phyloP scores from a whole-genome alignment of 2,329 filamentous ascomycete species.

The Penicillium hordei region DNA sequence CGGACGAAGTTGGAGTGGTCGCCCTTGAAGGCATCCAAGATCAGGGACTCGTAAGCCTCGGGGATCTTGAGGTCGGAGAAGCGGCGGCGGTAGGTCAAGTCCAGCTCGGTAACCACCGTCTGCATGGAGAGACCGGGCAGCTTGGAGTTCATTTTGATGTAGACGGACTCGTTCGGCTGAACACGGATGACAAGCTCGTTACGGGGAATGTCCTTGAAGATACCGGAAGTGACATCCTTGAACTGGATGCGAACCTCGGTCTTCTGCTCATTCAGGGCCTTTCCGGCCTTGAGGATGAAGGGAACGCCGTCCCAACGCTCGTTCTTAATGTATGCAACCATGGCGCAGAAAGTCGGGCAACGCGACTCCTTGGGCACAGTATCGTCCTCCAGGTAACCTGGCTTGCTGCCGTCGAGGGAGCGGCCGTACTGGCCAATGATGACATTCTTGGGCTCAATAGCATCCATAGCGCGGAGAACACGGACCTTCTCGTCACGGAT shows the following conservation, averaged over 20 bases:
- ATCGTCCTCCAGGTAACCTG: slow-evolving; percentile 97
- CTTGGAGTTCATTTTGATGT: slow-evolving; percentile 99
- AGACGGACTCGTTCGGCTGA: slow-evolving; percentile 98
- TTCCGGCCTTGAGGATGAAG: slow-evolving; percentile 99
- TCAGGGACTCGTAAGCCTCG: slow-evolving; percentile 97
- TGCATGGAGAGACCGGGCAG: slow-evolving; percentile 98
- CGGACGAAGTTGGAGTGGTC: slow-evolving; percentile 99
- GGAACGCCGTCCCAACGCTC: slow-evolving; percentile 99
- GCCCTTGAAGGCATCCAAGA: slow-evolving; percentile 95
- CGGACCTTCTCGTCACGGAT: slow-evolving; percentile 98
- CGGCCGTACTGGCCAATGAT: slow-evolving; percentile 99
- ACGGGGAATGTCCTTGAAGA: slow-evolving; percentile 99
- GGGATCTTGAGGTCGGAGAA: slow-evolving; percentile 99
- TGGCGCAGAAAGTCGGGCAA: slow-evolving; percentile 95
- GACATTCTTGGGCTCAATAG: slow-evolving; percentile 98
- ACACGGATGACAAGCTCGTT: slow-evolving; percentile 99
- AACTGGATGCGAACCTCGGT: slow-evolving; percentile 99
- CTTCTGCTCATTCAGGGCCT: slow-evolving; percentile 99
- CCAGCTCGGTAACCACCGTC: slow-evolving; percentile 96
- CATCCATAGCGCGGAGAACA: slow-evolving; percentile 86
- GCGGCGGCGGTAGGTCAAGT: slow-evolving; percentile 94
- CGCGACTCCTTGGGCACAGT: slow-evolving; percentile 96
- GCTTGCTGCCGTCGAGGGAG: slow-evolving; percentile 93
- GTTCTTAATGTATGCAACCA: slow-evolving; percentile 99
- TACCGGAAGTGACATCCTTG: slow-evolving; percentile 98